Percentiles rank a stretch among this genome's conserved stretches.
phyloP scores from a whole-genome alignment of 148 eudicot species.

The Heliamphora exappendiculata region DNA sequence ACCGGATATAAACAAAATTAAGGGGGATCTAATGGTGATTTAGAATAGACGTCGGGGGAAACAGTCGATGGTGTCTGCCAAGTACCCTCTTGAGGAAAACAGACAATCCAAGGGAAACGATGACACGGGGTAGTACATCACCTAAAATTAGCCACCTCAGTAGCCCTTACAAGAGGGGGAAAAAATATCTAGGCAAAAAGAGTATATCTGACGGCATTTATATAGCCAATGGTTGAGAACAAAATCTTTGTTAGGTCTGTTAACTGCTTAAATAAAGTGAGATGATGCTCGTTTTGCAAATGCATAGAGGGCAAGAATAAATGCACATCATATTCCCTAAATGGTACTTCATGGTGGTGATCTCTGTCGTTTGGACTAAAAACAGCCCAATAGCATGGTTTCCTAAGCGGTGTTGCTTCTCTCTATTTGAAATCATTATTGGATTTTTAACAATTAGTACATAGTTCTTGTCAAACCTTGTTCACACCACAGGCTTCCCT shows the following conservation, averaged over 20 bases:
- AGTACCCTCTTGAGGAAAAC: background rate
- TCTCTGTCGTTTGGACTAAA: no score
- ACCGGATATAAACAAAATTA: background rate
- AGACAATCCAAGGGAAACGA: background rate
- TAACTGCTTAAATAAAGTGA: background rate
- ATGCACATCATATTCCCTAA: background rate
- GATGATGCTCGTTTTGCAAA: background rate
- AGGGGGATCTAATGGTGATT: background rate
- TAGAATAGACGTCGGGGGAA: background rate
- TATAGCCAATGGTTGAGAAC: background rate
- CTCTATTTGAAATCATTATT: no score
- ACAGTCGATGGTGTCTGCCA: background rate
- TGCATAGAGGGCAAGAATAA: background rate
- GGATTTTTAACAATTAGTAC: no score
- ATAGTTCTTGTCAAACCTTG: no score
- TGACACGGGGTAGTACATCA: background rate
- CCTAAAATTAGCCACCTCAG: background rate
- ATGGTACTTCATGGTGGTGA: no score
- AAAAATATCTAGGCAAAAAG: slow-evolving; percentile 2
- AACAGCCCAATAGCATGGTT: no score
- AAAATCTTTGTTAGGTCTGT: background rate
- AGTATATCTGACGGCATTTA: background rate
- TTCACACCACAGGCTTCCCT: no score
- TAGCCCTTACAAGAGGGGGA: background rate
- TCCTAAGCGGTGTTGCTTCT: no score